Conservation (phyloP, 148 eudicot species). For the Amaranthus hypochondriacus region DNA sequence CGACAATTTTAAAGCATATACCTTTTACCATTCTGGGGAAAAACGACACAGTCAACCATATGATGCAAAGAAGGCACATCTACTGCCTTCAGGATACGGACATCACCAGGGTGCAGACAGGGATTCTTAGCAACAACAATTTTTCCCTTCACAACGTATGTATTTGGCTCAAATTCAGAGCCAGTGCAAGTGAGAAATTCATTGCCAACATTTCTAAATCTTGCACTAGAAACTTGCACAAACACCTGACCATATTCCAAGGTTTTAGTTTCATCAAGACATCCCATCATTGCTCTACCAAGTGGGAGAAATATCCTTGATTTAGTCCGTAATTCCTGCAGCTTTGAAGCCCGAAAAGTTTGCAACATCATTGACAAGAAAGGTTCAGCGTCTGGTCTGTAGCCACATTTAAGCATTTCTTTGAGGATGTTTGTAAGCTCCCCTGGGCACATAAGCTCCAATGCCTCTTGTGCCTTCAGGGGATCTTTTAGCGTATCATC, state of each 20-base stretch:
- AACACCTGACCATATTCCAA: slow-evolving; percentile 74
- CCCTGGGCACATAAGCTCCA: slow-evolving; percentile 77
- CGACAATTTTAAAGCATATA: slow-evolving; percentile 1
- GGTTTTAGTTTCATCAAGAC: slow-evolving; percentile 57
- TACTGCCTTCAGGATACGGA: slow-evolving; percentile 56
- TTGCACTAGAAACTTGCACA: slow-evolving; percentile 54
- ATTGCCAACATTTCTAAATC: slow-evolving; percentile 38
- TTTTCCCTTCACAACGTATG: slow-evolving; percentile 31
- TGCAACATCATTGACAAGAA: slow-evolving; percentile 76
- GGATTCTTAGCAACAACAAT: slow-evolving; percentile 80
- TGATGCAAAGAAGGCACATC: slow-evolving; percentile 55
- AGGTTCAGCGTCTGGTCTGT: slow-evolving; percentile 67
- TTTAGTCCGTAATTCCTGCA: slow-evolving; percentile 53
- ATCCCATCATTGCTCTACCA: slow-evolving; percentile 74
- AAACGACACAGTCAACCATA: slow-evolving; percentile 80
- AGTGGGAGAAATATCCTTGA: slow-evolving; percentile 51
- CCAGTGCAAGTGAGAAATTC: slow-evolving; percentile 21
- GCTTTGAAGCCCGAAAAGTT: slow-evolving; percentile 59
- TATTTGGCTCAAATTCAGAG: slow-evolving; percentile 16
- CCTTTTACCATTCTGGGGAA: slow-evolving; percentile 67
- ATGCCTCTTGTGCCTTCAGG: slow-evolving; percentile 60
- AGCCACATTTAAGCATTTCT: slow-evolving; percentile 65
- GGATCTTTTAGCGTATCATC: slow-evolving; percentile 66
- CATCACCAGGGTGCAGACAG: slow-evolving; percentile 76
- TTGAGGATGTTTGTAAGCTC: slow-evolving; percentile 55